Evolutionary conservation across 805 yeast genomes (phyloP).

Genomic region (Brettanomyces custersianus): DNA sequence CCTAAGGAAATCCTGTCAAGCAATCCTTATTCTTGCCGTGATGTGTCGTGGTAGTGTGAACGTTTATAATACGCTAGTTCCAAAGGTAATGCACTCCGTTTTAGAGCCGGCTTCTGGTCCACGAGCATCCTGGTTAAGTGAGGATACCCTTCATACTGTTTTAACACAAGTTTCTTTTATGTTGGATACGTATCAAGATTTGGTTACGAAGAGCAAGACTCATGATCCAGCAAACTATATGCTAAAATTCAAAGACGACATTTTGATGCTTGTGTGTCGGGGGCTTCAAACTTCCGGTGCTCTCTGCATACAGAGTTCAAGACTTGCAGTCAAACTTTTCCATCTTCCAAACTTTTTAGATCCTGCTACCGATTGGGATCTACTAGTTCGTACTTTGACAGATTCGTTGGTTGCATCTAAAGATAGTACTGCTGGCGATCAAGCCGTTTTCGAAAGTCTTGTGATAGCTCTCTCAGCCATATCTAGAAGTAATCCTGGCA

Average conservation of each 20-base stretch:
- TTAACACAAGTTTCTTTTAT: conserved; percentile 55
- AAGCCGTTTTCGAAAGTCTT: conserved; percentile 43
- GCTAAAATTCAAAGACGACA: conserved; percentile 48
- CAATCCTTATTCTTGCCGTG: conserved; percentile 50
- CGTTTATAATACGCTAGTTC: conserved; percentile 41
- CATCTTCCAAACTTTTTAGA: conserved; percentile 43
- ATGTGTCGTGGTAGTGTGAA: conserved; percentile 38
- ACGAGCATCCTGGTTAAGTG: too few species aligned
- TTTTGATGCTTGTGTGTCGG: conserved; percentile 60
- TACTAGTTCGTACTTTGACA: conserved; percentile 56
- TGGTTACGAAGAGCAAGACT: too few species aligned
- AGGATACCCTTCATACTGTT: too few species aligned
- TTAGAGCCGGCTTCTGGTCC: conserved; percentile 26
- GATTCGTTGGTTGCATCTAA: conserved; percentile 46
- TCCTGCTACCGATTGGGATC: conserved; percentile 36
- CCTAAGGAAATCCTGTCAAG: conserved; percentile 44
- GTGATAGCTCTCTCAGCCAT: conserved; percentile 45
- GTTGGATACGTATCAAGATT: conserved; percentile 37
- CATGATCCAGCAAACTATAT: conserved; percentile 28
- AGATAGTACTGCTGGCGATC: conserved; percentile 29
- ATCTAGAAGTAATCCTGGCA: conserved; percentile 27
- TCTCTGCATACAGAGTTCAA: conserved; percentile 61
- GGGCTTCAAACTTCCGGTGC: conserved; percentile 59
- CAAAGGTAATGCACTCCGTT: conserved; percentile 35
- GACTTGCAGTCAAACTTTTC: conserved; percentile 52